Evolutionary conservation across 192 early-diverging fungal genomes (phyloP), one percentile per base, ranked within the genome.

Genomic region (Backusella morwellensis): DNA sequence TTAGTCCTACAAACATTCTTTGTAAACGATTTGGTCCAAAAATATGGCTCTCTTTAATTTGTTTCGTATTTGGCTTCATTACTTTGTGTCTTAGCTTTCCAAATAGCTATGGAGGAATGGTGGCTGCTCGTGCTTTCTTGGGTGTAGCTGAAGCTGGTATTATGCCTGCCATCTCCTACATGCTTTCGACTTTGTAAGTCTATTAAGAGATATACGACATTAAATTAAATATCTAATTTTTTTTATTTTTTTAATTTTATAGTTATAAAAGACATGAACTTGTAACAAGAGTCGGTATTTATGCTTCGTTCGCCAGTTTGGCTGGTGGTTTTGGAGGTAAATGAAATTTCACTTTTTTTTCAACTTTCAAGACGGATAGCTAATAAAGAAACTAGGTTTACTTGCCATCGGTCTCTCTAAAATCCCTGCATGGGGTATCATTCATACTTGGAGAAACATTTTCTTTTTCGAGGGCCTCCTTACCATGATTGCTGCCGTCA

Each of bases 81-180:
- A 59, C 72, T 19, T 34, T 59, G 54, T 56, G 44, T 29, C 72
- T 56, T 35, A 26, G 47, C 32, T 38, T 59, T 7, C 26, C 26
- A 11, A 23, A 52, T 21, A 74, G 72, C 54, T 74, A 35, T 35
- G 72, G 26, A 29, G 72, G 52, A n/a, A 52, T 74, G 40, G 32
- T 47, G 14, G 72, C 29, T 12, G 44, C 50, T 34, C 72, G 72
- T 52, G n/a, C 54, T 8, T 74, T 74, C 35, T 59, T 74, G 32
- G 72, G 72, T 7, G 29, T 74, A 34, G 44, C 72, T 3, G 72
- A 74, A 35, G 72, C 72, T 40, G 70, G 70, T 47, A 71, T 71
- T 42, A 71, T 71, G 70, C 70, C 70, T 6, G 70, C 36, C 6
- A 71, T 71, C 9, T 71, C 70, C 12, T 71, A 71, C 44, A 71